Evolutionary conservation across 2,329 filamentous ascomycete genomes (phyloP).

Genomic region (Trichoderma asperellum): DNA sequence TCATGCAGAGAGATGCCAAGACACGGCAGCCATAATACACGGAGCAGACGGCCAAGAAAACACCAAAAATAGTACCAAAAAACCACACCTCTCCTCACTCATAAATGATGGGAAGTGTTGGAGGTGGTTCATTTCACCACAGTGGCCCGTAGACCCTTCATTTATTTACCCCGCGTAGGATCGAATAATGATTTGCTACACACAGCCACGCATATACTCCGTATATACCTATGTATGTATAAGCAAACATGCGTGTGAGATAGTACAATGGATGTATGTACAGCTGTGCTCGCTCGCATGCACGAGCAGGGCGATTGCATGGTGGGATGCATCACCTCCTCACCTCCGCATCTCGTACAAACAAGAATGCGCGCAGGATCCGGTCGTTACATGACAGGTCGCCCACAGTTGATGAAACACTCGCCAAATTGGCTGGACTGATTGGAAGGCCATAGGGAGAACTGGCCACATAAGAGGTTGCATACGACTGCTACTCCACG

Average conservation of each 20-base stretch:
- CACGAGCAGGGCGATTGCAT: conserved; percentile 5
- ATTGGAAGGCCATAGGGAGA: neutral
- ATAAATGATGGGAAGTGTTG: conserved; percentile 1
- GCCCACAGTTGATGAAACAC: neutral
- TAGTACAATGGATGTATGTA: neutral
- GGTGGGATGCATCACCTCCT: conserved; percentile 1
- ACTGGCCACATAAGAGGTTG: neutral
- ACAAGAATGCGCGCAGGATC: conserved; percentile 2
- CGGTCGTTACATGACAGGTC: neutral
- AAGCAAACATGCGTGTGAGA: too few species aligned
- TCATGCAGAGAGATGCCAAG: neutral
- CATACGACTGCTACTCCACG: neutral
- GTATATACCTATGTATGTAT: neutral
- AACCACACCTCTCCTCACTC: neutral
- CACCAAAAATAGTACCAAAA: neutral
- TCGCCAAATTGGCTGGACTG: conserved; percentile 4
- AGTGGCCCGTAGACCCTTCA: neutral
- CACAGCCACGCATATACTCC: too few species aligned
- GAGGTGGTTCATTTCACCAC: conserved; percentile 5
- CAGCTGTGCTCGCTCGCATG: neutral
- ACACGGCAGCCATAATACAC: neutral
- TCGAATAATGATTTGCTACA: neutral
- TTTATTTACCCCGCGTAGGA: conserved; percentile 15
- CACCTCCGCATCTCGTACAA: neutral
- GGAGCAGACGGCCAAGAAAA: neutral